Percentiles rank a stretch among this genome's conserved stretches.
Conservation (phyloP, 2,329 filamentous ascomycete genomes). For the Penicillium palitans region DNA sequence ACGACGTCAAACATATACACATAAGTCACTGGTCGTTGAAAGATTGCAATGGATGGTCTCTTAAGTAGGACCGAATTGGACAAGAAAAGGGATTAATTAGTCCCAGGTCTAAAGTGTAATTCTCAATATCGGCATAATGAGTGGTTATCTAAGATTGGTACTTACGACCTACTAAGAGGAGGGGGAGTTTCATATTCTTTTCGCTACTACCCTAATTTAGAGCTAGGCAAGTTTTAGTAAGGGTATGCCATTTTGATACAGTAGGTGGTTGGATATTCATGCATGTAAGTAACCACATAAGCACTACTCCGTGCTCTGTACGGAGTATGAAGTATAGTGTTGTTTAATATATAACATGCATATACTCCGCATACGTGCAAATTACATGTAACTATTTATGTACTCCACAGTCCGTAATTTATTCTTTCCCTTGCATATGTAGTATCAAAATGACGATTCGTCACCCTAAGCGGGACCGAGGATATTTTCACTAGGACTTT, state of each 20-base stretch:
- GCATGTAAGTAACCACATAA: background rate
- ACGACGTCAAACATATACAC: background rate
- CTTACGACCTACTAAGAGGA: background rate
- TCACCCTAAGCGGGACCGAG: background rate
- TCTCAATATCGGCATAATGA: background rate
- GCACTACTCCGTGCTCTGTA: background rate
- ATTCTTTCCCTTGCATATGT: background rate
- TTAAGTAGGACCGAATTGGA: background rate
- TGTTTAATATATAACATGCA: background rate
- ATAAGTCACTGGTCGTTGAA: background rate
- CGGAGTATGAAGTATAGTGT: too few species aligned
- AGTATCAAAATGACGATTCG: background rate
- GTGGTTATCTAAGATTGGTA: background rate
- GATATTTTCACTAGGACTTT: background rate
- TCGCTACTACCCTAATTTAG: background rate
- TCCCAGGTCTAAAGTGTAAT: background rate
- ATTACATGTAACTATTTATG: too few species aligned
- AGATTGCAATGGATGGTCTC: background rate
- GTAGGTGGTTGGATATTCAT: background rate
- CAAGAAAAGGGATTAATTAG: too few species aligned
- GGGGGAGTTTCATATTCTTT: background rate
- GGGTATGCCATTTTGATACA: background rate
- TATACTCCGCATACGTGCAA: background rate
- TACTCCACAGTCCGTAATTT: background rate
- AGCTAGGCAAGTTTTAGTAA: background rate